Evolutionary conservation across 1,139 yeast genomes (phyloP).

Genomic region (Zygosaccharomyces pseudobailii): DNA sequence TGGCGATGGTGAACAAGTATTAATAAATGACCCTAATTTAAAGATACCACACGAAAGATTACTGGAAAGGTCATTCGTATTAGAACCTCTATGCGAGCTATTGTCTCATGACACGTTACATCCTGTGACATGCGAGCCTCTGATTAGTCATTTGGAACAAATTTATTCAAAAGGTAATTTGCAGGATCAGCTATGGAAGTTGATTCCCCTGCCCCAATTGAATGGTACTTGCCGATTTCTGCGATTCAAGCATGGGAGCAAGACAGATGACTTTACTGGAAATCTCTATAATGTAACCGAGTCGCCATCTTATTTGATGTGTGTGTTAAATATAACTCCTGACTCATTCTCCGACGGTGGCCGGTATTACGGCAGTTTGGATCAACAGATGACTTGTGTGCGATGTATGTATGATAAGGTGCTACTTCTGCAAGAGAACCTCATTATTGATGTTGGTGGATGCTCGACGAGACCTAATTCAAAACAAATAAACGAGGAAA

Average conservation of each 20-base stretch:
- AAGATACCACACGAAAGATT: constrained; percentile 81
- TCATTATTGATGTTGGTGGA: constrained; percentile 86
- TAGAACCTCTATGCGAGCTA: constrained; percentile 82
- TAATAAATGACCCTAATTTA: constrained; percentile 50
- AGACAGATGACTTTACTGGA: constrained; percentile 10
- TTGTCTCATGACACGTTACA: constrained; percentile 60
- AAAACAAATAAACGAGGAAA: constrained; percentile 49
- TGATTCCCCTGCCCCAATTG: constrained; percentile 22
- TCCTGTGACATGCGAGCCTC: constrained; percentile 81
- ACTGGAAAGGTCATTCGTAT: constrained; percentile 85
- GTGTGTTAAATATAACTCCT: constrained; percentile 82
- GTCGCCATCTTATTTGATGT: constrained; percentile 56
- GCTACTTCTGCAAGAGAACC: constrained; percentile 55
- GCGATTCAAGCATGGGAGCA: constrained; percentile 20
- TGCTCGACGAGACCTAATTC: constrained; percentile 88
- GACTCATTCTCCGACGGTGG: constrained; percentile 97
- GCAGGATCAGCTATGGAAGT: constrained; percentile 26
- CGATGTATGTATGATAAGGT: constrained; percentile 50
- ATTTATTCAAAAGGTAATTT: constrained; percentile 38
- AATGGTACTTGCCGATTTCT: constrained; percentile 14
- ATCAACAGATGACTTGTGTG: constrained; percentile 40
- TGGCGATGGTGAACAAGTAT: constrained; percentile 24
- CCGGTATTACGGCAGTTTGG: constrained; percentile 34
- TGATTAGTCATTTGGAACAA: constrained; percentile 62
- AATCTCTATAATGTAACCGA: constrained; percentile 22